A percentile compares a stretch with the other conserved stretches of the same genome.
Evolutionary conservation across 345 rosid species (phyloP).

Genomic region (Laguncularia racemosa): DNA sequence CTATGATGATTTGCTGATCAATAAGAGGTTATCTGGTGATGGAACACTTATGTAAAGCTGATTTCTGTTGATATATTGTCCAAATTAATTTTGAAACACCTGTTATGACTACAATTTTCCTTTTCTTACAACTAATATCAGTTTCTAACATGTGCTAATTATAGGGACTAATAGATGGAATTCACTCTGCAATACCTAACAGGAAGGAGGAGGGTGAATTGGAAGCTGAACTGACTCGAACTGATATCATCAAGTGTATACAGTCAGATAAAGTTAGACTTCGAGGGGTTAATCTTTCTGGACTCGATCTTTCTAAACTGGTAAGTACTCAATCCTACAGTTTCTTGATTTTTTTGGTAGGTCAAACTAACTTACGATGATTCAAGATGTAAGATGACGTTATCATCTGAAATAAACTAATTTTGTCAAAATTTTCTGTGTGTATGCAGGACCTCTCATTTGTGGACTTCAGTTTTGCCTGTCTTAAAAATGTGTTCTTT

Average conservation of each 20-base stretch:
- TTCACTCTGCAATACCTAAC: constrained; percentile 29
- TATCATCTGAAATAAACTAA: neutral
- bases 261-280: constrained; percentile 72
- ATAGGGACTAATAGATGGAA: constrained; percentile 68
- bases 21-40: too few relatives aligned
- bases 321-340: constrained; percentile 28
- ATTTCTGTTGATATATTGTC: too few relatives aligned
- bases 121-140: too few relatives aligned
- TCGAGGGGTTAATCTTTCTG: constrained; percentile 84
- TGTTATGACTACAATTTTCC: too few relatives aligned
- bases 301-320: constrained; percentile 91
- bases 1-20: too few relatives aligned
- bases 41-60: too few relatives aligned
- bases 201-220: constrained; percentile 48
- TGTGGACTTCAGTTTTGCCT: constrained; percentile 86
- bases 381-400: neutral
- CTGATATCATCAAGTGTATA: constrained; percentile 83
- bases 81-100: too few relatives aligned
- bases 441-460: constrained; percentile 63
- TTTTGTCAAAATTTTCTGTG: neutral
- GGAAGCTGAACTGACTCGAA: constrained; percentile 66
- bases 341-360: constrained; percentile 2
- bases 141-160: neutral
- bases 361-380: neutral
- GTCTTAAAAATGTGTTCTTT: constrained; percentile 81